These are phyloP conservation scores for Metschnikowia baotianmanensis DNA, from an alignment of 805 yeast species.

Conservation along the genomic window DNA sequence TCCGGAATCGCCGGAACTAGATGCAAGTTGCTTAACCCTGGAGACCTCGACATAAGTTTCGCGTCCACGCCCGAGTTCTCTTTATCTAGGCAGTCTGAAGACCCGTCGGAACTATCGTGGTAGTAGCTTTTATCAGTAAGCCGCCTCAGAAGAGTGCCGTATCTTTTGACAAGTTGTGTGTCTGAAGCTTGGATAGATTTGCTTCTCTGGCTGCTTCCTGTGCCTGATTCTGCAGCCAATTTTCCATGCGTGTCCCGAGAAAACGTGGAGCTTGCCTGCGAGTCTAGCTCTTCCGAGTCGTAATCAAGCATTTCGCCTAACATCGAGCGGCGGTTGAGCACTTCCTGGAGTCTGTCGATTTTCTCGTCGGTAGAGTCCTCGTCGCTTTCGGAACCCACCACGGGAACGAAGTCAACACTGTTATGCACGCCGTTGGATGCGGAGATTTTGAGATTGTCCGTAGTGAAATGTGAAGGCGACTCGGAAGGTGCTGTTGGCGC, in stretches of 20 bases:
- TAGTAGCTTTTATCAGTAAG: constrained; percentile 5
- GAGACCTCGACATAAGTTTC: constrained; percentile 7
- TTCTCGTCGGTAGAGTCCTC: constrained; percentile 12
- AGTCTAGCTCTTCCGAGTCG: constrained; percentile 28
- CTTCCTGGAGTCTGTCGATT: constrained; percentile 26
- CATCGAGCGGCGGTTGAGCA: constrained; percentile 38
- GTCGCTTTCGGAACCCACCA: background rate
- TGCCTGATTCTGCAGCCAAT: background rate
- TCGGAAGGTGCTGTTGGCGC: constrained; percentile 5
- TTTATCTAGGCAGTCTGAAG: constrained; percentile 3
- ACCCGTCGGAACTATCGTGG: constrained; percentile 8
- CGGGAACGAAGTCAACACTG: background rate
- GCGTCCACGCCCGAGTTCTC: background rate
- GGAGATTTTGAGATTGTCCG: background rate
- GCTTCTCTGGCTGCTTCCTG: background rate
- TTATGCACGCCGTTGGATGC: background rate
- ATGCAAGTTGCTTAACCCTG: constrained; percentile 5
- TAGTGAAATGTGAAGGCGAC: constrained; percentile 3
- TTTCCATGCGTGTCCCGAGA: background rate
- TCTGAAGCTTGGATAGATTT: background rate
- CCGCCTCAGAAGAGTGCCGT: constrained; percentile 14
- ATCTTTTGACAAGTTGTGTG: constrained; percentile 8
- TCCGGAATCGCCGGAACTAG: background rate
- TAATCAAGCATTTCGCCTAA: constrained; percentile 46
- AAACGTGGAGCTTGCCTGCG: constrained; percentile 7